Evolutionary conservation across 192 early-diverging fungal genomes (phyloP).

Genomic region (Chytriomyces confervae): DNA sequence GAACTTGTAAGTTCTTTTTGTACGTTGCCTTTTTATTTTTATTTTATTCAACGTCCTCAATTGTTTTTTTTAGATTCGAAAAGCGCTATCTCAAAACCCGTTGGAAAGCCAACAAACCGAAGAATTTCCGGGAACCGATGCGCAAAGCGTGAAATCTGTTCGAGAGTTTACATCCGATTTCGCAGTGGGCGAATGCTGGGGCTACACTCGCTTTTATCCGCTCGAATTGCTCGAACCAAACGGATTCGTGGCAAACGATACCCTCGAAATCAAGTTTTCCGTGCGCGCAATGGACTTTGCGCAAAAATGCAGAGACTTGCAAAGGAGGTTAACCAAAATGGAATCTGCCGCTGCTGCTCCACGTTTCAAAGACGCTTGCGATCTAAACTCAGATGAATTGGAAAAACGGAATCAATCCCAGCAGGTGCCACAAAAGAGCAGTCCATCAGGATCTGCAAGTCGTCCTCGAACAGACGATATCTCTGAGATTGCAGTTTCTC

Average conservation of each 20-base stretch:
- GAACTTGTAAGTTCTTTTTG: conserved; percentile 32
- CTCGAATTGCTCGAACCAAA: conserved; percentile 29
- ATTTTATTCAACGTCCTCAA: not conserved
- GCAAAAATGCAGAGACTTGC: conserved; percentile 41
- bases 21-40: not conserved
- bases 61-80: conserved; percentile 8
- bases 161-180: conserved; percentile 40
- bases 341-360: not conserved
- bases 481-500: too few species aligned
- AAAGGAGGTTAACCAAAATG: conserved; percentile 4
- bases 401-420: too few species aligned
- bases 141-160: conserved; percentile 12
- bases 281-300: conserved; percentile 42
- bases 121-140: not conserved
- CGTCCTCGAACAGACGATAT: too few species aligned
- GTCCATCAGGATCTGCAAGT: too few species aligned
- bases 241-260: conserved; percentile 21
- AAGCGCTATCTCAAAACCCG: conserved; percentile 3
- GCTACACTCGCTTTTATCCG: conserved; percentile 42
- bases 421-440: too few species aligned
- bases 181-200: conserved; percentile 38
- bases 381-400: too few species aligned
- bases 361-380: too few species aligned
- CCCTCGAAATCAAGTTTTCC: conserved; percentile 33
- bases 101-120: not conserved